phyloP scores from a whole-genome alignment of 257 asterid species.

The Fraxinus pennsylvanica region DNA sequence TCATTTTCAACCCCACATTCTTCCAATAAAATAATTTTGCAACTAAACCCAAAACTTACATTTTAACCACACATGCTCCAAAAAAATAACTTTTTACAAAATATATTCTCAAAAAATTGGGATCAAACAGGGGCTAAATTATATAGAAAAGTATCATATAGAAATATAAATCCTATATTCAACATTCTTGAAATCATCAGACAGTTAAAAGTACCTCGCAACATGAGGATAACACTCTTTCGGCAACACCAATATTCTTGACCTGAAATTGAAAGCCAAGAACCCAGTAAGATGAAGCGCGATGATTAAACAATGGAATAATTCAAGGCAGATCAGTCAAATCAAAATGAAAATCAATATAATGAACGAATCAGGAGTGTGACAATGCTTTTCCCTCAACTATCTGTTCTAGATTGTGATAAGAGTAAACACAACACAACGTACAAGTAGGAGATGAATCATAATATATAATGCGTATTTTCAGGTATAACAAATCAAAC shows the following conservation, averaged over 20 bases:
- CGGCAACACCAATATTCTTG: slow-evolving; percentile 60
- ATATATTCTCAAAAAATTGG: too few species aligned
- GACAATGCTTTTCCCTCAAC: slow-evolving; percentile 5
- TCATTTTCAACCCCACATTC: too few species aligned
- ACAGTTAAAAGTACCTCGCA: slow-evolving; percentile 65
- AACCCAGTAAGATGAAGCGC: slow-evolving; percentile 28
- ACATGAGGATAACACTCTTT: slow-evolving; percentile 66
- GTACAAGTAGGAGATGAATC: not conserved
- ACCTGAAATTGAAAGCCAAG: slow-evolving; percentile 49
- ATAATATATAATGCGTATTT: slow-evolving; percentile 1
- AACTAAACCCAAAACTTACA: too few species aligned
- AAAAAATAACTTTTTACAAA: too few species aligned
- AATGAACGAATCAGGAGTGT: slow-evolving; percentile 11
- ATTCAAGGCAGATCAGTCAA: slow-evolving; percentile 13
- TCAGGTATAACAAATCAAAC: slow-evolving; percentile 20
- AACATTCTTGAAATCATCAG: slow-evolving; percentile 17
- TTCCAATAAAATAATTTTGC: too few species aligned
- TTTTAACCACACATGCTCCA: too few species aligned
- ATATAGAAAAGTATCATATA: not conserved
- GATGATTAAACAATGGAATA: not conserved
- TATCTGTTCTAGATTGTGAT: slow-evolving; percentile 2
- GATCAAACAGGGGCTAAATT: not conserved
- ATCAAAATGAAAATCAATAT: slow-evolving; percentile 11
- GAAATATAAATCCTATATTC: not conserved
- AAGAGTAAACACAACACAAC: slow-evolving; percentile 4